Conservation (phyloP, 176 grass and related monocot species). For the Oryza punctata region DNA sequence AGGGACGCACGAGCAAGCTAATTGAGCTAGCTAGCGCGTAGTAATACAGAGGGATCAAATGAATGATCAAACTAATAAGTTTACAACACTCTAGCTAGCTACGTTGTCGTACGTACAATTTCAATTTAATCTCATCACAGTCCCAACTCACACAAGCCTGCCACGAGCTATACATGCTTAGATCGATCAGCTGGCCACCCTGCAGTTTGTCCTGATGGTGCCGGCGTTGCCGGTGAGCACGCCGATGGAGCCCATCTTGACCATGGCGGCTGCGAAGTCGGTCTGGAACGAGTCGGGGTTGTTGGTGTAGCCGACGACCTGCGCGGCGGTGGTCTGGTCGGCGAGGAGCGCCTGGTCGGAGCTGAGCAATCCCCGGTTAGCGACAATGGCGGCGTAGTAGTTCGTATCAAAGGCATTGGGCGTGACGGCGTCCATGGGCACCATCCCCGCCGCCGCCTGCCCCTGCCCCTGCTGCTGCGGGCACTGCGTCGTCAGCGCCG, state of each 20-base stretch:
- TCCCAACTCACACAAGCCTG: not conserved
- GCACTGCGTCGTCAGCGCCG: constrained; percentile 56
- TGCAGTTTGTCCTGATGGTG: constrained; percentile 67
- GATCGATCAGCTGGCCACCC: constrained; percentile 31
- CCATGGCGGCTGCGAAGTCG: constrained; percentile 68
- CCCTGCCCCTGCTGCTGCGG: constrained; percentile 30
- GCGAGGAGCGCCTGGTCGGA: constrained; percentile 73
- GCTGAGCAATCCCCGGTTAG: constrained; percentile 70
- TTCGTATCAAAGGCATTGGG: constrained; percentile 72
- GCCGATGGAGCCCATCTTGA: constrained; percentile 72
- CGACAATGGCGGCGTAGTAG: constrained; percentile 63
- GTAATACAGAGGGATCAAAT: not conserved
- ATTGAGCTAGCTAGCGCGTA: constrained; percentile 29
- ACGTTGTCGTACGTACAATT: not conserved
- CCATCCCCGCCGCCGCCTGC: not conserved
- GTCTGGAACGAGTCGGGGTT: constrained; percentile 49
- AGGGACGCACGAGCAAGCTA: not conserved
- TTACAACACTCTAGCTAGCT: not conserved
- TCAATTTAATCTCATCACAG: not conserved
- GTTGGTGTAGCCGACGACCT: constrained; percentile 58
- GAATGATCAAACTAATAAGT: not conserved
- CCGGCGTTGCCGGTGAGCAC: constrained; percentile 65
- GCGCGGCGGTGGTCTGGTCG: constrained; percentile 44
- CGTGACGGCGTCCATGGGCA: constrained; percentile 70
- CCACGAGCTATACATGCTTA: not conserved